Evolutionary conservation across 1,284 basidiomycete species (phyloP), one percentile per base, ranked within the genome.

Genomic region (Wallemia mellicola): DNA sequence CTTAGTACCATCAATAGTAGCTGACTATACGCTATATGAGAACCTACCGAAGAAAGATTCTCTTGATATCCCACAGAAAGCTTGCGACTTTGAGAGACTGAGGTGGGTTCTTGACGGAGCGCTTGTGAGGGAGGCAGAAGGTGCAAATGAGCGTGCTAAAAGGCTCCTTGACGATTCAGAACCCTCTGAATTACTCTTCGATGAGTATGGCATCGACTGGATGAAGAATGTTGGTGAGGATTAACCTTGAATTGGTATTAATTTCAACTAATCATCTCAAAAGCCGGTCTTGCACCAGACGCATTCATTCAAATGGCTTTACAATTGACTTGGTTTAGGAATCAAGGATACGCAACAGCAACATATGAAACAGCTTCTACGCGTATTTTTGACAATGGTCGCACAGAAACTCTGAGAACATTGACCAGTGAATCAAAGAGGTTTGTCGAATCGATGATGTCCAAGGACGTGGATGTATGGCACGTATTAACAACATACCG

Each of bases 331-430:
- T 95, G 84, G 79, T 86, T 83, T 71, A 78, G 77, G 64, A 79
- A 80, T 33, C 83, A 82, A 61, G 80, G 80, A 15, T 72, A 75
- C 63, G 82, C 86, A 65, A 84, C 84, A 1, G 86, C 91, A 1
- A 92, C 87, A 2, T 96, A 98, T 69, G 91, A 98, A 73, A 95
- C 91, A 0, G 86, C 83, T 0, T 77, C 89, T 27, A 96, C 92
- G 1, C 77, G 89, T n/a, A 75, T 84, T 65, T 94, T 92, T 73
- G 75, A 82, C 63, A 81, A 83, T 65, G 92, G 88, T 7, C 79
- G 92, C 15, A 96, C 92, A 0, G 92, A 98, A 67, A 89, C 87
- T 0, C 83, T 96, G 60, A 79, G 91, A 54, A 79, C 82, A 0
- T 75, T 86, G 55, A 84, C 81, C 59, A 73, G 72, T 27, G 85